Conservation (phyloP, 345 rosid genomes). For the Ailanthus altissimus region DNA sequence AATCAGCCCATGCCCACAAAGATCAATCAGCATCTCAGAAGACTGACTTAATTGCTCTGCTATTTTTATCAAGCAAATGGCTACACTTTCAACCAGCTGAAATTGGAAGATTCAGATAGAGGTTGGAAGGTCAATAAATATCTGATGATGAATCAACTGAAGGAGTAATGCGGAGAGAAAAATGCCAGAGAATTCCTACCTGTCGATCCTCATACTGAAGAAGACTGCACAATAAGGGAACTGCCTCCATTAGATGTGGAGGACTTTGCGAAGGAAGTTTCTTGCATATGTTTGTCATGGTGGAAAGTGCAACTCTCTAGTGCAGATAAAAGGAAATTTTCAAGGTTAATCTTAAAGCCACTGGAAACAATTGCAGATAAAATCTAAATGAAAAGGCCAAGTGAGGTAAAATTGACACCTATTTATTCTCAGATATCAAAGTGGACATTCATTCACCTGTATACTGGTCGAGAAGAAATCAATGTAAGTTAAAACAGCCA, state of each 20-base stretch:
- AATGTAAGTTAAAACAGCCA: slow-evolving; percentile 76
- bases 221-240: slow-evolving; percentile 84
- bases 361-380: slow-evolving; percentile 1
- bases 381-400: background rate
- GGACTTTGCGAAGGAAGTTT: slow-evolving; percentile 70
- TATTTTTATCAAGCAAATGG: slow-evolving; percentile 77
- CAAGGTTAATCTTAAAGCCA: background rate
- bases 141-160: background rate
- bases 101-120: slow-evolving; percentile 22
- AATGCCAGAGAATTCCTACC: slow-evolving; percentile 32
- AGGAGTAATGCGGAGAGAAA: slow-evolving; percentile 20
- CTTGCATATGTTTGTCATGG: slow-evolving; percentile 86
- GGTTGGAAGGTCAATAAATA: slow-evolving; percentile 15
- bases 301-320: slow-evolving; percentile 91
- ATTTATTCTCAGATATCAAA: background rate
- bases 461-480: slow-evolving; percentile 89
- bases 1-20: slow-evolving; percentile 74
- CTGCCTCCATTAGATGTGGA: slow-evolving; percentile 67
- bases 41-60: slow-evolving; percentile 66
- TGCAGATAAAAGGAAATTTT: slow-evolving; percentile 22
- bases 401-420: background rate
- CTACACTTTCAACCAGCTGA: slow-evolving; percentile 92
- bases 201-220: slow-evolving; percentile 88
- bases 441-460: slow-evolving; percentile 51
- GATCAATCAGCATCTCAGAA: slow-evolving; percentile 67